Base-by-base conservation (phyloP, 2,329 filamentous ascomycete genomes). In the Phoma herbarum region DNA sequence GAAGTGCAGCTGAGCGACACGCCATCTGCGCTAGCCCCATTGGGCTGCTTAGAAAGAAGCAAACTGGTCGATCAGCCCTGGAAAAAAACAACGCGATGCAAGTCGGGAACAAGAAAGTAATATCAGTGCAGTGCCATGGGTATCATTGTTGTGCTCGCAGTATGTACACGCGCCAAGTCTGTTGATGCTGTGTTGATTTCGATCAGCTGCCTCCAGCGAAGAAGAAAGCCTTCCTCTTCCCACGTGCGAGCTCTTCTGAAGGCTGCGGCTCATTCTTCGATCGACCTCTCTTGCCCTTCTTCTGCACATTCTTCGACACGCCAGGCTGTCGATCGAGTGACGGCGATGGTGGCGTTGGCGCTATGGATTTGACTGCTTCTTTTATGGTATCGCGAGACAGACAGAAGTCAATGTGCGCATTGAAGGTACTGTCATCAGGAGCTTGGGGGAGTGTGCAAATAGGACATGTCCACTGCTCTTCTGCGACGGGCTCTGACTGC, bases 331-430 rank as follows among this genome's bases (percentile, higher is more conserved):
- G 67, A 12, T 63, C 57, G 0, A 57, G 37, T 7, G 43, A 23
- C 5, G 59, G 33, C 2, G 66, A 53, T 5, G 73, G 71, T 2
- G 66, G 37, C 9, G 61, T 31, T 4, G 70, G 65, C 2, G 67
- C 61, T 5, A 73, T 75, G 2, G 66, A 83, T 57, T 91, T 88
- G 1, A 95, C 88, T 0, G 87, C 90, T 69, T 97, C 92, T 44
- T 89, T 89, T 68, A 99, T 98, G 0, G 92, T 91, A 70, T 91
- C 87, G 54, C 89, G 84, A 0, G 93, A 97, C 1, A 99, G 84
- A 75, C 95, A 99, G 9, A 90, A 85, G 74, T 99, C 95, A 50
- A 99, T 93, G 71, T 99, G 95, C 56, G 90, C 86, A 66, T 99
- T 99, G 78, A 98, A 96, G 0, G 79, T 80, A 44, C 83, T 84